Evolutionary conservation across 768 basidiomycete species (phyloP).

Genomic region (Tremella mesenterica): DNA sequence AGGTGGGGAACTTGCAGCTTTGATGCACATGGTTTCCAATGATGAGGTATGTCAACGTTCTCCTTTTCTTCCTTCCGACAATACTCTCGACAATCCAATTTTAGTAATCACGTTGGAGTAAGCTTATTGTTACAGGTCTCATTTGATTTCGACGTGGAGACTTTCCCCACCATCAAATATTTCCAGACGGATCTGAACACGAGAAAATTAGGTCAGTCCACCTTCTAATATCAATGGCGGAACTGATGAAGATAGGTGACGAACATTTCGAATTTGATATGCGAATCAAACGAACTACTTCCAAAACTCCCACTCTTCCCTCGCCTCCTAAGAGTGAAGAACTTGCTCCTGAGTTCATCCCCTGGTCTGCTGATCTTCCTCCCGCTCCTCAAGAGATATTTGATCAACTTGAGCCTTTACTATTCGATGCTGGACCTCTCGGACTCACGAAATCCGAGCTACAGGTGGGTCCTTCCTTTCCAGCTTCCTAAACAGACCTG

Average conservation of each 20-base stretch:
- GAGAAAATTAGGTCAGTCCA: conserved; percentile 17
- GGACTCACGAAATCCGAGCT: conserved; percentile 26
- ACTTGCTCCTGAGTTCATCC: no score
- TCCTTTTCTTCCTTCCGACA: no score
- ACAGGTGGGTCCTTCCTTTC: conserved; percentile 6
- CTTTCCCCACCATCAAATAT: conserved; percentile 53
- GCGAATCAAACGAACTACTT: conserved; percentile 2
- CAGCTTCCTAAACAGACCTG: no score
- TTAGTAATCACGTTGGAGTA: background rate
- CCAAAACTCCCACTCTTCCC: background rate
- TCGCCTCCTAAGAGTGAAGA: no score
- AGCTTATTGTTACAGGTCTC: conserved; percentile 52
- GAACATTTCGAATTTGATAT: conserved; percentile 32
- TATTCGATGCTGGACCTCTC: no score
- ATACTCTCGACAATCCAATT: background rate
- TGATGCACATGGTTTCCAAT: conserved; percentile 74
- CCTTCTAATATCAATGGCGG: background rate
- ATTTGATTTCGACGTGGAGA: conserved; percentile 61
- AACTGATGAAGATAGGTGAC: conserved; percentile 22
- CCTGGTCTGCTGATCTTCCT: no score
- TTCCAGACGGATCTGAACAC: conserved; percentile 65
- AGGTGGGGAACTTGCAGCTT: conserved; percentile 61
- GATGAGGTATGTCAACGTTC: conserved; percentile 53
- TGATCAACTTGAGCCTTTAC: no score
- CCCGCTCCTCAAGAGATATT: no score